Conservation (phyloP, 768 basidiomycete species). For the Hypholoma sublateritium region DNA sequence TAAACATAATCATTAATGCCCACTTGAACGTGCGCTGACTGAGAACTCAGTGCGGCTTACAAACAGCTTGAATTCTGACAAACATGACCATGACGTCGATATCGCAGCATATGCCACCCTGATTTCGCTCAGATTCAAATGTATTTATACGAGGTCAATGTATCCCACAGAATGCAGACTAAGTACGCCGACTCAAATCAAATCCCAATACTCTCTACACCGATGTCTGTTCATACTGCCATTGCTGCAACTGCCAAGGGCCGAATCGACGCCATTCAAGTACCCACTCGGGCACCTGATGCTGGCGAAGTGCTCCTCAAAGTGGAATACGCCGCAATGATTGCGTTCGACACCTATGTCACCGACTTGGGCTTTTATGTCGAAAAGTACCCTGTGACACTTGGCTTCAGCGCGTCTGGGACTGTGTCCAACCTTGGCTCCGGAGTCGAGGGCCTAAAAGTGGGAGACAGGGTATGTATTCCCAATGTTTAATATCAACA, state of each 20-base stretch:
- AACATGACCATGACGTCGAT: too few relatives aligned
- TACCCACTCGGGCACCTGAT: slow-evolving; percentile 33
- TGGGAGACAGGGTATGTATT: slow-evolving; percentile 38
- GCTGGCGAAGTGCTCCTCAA: slow-evolving; percentile 39
- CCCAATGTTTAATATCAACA: not conserved
- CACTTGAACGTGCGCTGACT: too few relatives aligned
- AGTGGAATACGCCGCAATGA: slow-evolving; percentile 39
- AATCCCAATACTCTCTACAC: not conserved
- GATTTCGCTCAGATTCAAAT: too few relatives aligned
- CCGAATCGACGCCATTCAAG: slow-evolving; percentile 33
- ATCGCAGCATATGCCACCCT: too few relatives aligned
- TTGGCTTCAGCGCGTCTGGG: slow-evolving; percentile 40
- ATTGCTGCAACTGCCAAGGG: slow-evolving; percentile 38
- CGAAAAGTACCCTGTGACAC: slow-evolving; percentile 30
- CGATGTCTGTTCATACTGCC: slow-evolving; percentile 41
- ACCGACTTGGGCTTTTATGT: slow-evolving; percentile 32
- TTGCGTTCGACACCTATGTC: slow-evolving; percentile 40
- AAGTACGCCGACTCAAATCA: too few relatives aligned
- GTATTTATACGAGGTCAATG: too few relatives aligned
- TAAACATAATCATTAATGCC: too few relatives aligned
- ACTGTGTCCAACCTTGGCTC: slow-evolving; percentile 35
- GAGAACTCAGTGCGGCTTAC: too few relatives aligned
- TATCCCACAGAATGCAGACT: too few relatives aligned
- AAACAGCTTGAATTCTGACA: too few relatives aligned
- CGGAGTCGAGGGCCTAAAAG: slow-evolving; percentile 30